phyloP scores from a whole-genome alignment of 352 stramenopile species.

The Phytophthora hibernalis region DNA sequence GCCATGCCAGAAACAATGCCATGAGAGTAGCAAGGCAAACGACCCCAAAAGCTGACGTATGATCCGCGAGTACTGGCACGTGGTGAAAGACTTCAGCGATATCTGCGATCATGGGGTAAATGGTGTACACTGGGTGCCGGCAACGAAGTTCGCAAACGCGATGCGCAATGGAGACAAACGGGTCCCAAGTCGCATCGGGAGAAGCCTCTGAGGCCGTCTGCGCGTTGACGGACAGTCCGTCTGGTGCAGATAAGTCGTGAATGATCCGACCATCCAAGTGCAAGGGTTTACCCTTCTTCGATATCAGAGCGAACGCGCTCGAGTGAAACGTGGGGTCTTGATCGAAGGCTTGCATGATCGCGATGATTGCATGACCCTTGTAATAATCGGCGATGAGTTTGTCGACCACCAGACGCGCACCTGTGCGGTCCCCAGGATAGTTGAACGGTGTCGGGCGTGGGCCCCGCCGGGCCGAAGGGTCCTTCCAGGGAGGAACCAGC shows the following conservation, averaged over 20 bases:
- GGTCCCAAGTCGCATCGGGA: slow-evolving; percentile 7
- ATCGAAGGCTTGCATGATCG: background rate
- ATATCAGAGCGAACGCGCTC: background rate
- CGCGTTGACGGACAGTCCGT: background rate
- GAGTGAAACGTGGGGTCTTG: background rate
- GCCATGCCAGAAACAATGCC: slow-evolving; percentile 14
- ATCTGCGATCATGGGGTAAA: slow-evolving; percentile 12
- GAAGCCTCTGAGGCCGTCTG: background rate
- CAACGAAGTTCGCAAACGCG: background rate
- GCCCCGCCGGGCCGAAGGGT: background rate
- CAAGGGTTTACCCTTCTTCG: background rate
- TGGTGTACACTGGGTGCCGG: background rate
- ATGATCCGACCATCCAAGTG: background rate
- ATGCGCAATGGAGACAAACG: background rate
- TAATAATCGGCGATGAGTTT: background rate
- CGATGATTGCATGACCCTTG: background rate
- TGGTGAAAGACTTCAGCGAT: slow-evolving; percentile 14
- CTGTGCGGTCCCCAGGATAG: too few relatives aligned
- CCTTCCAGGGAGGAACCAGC: background rate
- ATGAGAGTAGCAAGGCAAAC: background rate
- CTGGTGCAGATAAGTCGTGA: background rate
- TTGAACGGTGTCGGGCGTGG: too few relatives aligned
- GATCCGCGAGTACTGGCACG: background rate
- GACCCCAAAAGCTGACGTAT: slow-evolving; percentile 1
- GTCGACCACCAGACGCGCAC: background rate